Percentiles rank a stretch among this genome's conserved stretches.
These are phyloP conservation scores for Thelonectria rubi DNA, from an alignment of 2,329 filamentous ascomycete species.

Conservation along the genomic window DNA sequence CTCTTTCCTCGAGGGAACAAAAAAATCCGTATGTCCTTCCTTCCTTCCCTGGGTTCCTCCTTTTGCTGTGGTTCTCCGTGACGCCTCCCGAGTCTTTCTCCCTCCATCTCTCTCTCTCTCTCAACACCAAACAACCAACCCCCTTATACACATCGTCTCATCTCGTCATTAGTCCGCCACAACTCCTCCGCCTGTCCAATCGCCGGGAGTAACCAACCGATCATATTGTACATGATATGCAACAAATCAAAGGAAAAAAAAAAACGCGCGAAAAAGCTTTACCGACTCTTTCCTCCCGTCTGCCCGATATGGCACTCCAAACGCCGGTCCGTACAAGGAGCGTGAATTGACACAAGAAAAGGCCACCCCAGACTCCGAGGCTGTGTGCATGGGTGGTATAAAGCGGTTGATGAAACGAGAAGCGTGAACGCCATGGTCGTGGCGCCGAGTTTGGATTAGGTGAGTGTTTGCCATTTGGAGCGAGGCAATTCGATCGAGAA, in stretches of 20 bases:
- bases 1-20: slow-evolving; percentile 34
- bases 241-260: slow-evolving; percentile 24
- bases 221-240: slow-evolving; percentile 31
- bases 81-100: background rate
- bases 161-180: slow-evolving; percentile 19
- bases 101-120: background rate
- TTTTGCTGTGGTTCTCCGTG: slow-evolving; percentile 15
- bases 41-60: slow-evolving; percentile 12
- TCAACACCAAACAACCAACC: background rate
- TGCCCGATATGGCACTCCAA: slow-evolving; percentile 25
- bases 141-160: slow-evolving; percentile 9
- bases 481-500: slow-evolving; percentile 7
- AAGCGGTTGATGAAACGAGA: slow-evolving; percentile 20
- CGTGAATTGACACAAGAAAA: slow-evolving; percentile 29
- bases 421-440: slow-evolving; percentile 16
- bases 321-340: slow-evolving; percentile 37
- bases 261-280: slow-evolving; percentile 26
- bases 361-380: slow-evolving; percentile 36
- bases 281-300: slow-evolving; percentile 20
- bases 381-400: slow-evolving; percentile 31
- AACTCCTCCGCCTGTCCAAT: slow-evolving; percentile 3
- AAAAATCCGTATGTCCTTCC: slow-evolving; percentile 24
- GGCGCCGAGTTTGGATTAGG: slow-evolving; percentile 24
- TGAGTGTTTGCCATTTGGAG: slow-evolving; percentile 20
- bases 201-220: slow-evolving; percentile 13